Conservation (phyloP, 176 grass and related monocot species). For the Oryza longistaminata region DNA sequence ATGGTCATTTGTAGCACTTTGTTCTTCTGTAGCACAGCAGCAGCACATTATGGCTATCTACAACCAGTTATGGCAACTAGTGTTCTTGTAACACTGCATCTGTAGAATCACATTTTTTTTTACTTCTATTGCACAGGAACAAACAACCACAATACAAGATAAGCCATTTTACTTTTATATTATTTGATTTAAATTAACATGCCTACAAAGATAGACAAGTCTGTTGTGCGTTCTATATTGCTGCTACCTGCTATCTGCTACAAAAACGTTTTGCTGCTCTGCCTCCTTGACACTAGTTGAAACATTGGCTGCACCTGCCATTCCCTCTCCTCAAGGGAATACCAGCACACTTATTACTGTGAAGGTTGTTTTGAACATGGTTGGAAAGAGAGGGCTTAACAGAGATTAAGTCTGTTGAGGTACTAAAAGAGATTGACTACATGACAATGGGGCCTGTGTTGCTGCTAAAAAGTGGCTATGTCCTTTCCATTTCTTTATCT, state of each 20-base stretch:
- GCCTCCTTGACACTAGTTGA: background rate
- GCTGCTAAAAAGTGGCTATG: background rate
- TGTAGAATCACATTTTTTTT: background rate
- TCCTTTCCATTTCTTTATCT: background rate
- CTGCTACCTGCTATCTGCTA: background rate
- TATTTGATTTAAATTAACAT: background rate
- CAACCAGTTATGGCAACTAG: background rate
- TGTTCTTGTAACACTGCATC: background rate
- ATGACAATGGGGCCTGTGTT: background rate
- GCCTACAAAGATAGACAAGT: background rate
- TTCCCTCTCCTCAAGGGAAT: background rate
- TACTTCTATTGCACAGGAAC: background rate
- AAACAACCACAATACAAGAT: background rate
- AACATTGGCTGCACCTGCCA: background rate
- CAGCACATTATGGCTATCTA: background rate
- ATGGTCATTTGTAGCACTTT: background rate
- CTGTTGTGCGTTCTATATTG: background rate
- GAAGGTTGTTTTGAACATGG: background rate
- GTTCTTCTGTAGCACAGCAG: background rate
- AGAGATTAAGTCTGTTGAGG: background rate
- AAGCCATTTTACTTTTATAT: background rate
- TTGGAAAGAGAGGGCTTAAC: background rate
- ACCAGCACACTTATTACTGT: background rate
- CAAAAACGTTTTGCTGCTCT: background rate
- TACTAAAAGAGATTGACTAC: background rate